Conservation (phyloP, 176 grass and related monocot genomes). For the Oryza coarctata region DNA sequence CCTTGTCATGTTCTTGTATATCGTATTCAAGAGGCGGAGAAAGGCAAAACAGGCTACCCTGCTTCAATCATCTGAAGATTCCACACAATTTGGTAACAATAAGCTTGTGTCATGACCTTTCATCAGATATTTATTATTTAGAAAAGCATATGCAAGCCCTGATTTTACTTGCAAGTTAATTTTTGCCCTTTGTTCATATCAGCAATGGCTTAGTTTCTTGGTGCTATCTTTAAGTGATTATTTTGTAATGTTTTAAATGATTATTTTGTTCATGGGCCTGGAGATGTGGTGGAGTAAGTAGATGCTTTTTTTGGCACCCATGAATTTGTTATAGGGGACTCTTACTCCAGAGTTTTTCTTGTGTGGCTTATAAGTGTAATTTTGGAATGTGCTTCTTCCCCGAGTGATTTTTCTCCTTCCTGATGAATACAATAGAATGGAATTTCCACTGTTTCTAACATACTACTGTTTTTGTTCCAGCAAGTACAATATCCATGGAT, state of each 20-base stretch:
- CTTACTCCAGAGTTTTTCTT: neutral
- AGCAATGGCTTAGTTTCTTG: neutral
- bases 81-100: constrained; percentile 47
- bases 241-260: neutral
- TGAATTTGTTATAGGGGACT: constrained; percentile 5
- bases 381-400: neutral
- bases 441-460: constrained; percentile 31
- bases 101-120: neutral
- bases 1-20: constrained; percentile 33
- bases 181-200: neutral
- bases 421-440: neutral
- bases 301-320: neutral
- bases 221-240: neutral
- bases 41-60: constrained; percentile 44
- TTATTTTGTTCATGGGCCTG: neutral
- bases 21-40: constrained; percentile 60
- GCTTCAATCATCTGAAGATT: constrained; percentile 61
- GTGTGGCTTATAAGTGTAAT: neutral
- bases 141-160: constrained; percentile 1
- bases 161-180: neutral
- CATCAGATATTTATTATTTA: neutral
- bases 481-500: constrained; percentile 30
- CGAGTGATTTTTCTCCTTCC: constrained; percentile 5
- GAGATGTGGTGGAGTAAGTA: neutral
- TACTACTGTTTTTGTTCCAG: constrained; percentile 29